Evolutionary conservation across 345 rosid species (phyloP).

Genomic region (Salix dunnii): DNA sequence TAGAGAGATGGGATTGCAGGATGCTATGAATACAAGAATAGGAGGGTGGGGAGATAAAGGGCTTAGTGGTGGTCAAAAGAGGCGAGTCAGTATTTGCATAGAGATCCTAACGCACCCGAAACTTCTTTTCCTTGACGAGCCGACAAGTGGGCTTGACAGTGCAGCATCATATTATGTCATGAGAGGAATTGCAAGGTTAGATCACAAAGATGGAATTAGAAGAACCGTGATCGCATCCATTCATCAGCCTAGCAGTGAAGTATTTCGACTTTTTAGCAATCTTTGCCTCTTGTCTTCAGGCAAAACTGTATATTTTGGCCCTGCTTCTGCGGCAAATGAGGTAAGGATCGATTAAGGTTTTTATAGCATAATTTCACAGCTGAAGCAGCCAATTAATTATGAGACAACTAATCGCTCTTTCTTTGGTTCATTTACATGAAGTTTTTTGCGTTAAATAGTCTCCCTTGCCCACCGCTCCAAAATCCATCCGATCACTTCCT

Average conservation of each 20-base stretch:
- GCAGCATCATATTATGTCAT: conserved; percentile 27
- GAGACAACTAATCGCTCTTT: neutral
- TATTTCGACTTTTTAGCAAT: conserved; percentile 18
- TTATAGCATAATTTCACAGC: no score
- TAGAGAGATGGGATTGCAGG: conserved; percentile 25
- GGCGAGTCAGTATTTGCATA: conserved; percentile 26
- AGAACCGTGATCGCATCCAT: conserved; percentile 25
- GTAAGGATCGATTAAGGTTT: neutral
- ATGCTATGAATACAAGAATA: conserved; percentile 19
- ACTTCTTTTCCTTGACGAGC: conserved; percentile 26
- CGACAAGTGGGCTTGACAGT: conserved; percentile 29
- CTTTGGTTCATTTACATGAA: neutral
- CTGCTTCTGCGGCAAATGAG: conserved; percentile 23
- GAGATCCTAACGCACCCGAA: conserved; percentile 21
- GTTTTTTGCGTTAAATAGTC: conserved; percentile 52
- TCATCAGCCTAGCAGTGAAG: conserved; percentile 28
- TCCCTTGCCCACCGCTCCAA: conserved; percentile 39
- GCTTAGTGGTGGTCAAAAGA: conserved; percentile 24
- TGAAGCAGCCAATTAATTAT: neutral
- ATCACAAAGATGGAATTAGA: conserved; percentile 9
- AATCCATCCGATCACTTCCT: conserved; percentile 51
- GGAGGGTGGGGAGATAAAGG: conserved; percentile 27
- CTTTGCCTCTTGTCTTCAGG: conserved; percentile 28
- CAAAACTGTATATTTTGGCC: conserved; percentile 19
- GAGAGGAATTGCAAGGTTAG: conserved; percentile 6